A percentile compares a stretch with the other conserved stretches of the same genome.
phyloP scores from a whole-genome alignment of 768 basidiomycete species.

The Postia placenta region DNA sequence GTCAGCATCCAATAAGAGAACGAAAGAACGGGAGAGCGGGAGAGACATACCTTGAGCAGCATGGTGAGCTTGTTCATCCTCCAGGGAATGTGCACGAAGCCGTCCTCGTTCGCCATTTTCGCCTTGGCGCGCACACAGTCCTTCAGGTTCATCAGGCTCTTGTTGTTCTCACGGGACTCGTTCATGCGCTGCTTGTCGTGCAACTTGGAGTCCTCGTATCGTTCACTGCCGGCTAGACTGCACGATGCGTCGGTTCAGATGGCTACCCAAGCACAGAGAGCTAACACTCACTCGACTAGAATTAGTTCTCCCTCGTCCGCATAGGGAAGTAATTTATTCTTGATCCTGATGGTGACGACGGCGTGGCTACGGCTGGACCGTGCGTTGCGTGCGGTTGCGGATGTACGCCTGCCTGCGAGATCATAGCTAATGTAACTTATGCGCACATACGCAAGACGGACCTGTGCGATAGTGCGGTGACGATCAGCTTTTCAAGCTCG shows the following conservation, averaged over 20 bases:
- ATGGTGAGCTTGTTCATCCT: conserved; percentile 30
- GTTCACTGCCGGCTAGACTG: conserved; percentile 31
- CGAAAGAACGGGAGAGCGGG: neutral
- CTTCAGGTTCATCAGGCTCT: conserved; percentile 30
- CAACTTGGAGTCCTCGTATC: conserved; percentile 30
- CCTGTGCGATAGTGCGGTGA: conserved; percentile 15
- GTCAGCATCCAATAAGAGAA: neutral
- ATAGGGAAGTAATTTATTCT: conserved; percentile 28
- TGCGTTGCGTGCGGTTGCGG: conserved; percentile 27
- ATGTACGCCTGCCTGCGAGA: conserved; percentile 21
- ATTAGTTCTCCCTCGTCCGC: conserved; percentile 30
- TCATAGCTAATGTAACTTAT: neutral
- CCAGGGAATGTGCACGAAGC: conserved; percentile 33
- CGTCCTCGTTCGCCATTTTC: conserved; percentile 29
- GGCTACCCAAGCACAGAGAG: neutral
- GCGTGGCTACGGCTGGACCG: conserved; percentile 30
- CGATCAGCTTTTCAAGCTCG: conserved; percentile 28
- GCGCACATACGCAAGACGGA: neutral
- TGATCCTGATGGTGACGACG: conserved; percentile 26
- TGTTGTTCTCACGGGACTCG: conserved; percentile 30
- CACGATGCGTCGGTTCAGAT: neutral
- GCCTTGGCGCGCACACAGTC: conserved; percentile 33
- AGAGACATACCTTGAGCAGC: conserved; percentile 26
- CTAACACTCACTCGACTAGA: conserved; percentile 27
- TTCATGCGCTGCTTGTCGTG: conserved; percentile 31